phyloP scores from a whole-genome alignment of 108 stramenopile species.

The Stephanodiscus minutulus region DNA sequence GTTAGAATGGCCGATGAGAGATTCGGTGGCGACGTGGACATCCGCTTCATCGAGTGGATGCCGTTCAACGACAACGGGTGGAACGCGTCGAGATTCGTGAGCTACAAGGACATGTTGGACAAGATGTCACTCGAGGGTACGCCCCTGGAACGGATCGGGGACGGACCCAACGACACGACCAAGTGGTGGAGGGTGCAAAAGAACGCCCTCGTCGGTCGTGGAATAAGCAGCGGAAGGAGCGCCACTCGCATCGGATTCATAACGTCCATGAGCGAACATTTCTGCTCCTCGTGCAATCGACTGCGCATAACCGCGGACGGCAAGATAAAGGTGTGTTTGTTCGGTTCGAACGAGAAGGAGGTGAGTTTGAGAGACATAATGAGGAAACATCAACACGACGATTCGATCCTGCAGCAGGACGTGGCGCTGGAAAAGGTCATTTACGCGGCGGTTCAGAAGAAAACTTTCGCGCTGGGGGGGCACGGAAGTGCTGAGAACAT shows the following conservation, averaged over 20 bases:
- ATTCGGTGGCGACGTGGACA: slow-evolving; percentile 67
- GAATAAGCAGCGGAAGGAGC: background rate
- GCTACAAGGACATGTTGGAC: slow-evolving; percentile 85
- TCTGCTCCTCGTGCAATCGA: slow-evolving; percentile 97
- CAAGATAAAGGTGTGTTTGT: slow-evolving; percentile 95
- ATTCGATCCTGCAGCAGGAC: slow-evolving; percentile 22
- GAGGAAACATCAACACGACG: slow-evolving; percentile 54
- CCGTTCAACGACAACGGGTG: slow-evolving; percentile 97
- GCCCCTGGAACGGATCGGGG: slow-evolving; percentile 47
- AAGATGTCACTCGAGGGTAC: slow-evolving; percentile 15
- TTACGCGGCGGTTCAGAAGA: slow-evolving; percentile 77
- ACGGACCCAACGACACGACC: slow-evolving; percentile 95
- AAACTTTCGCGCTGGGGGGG: slow-evolving; percentile 89
- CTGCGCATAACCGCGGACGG: slow-evolving; percentile 98
- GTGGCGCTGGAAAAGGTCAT: slow-evolving; percentile 64
- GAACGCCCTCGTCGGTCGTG: slow-evolving; percentile 12
- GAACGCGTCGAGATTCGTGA: slow-evolving; percentile 76
- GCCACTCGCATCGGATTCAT: slow-evolving; percentile 91
- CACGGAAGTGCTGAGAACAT: slow-evolving; percentile 83
- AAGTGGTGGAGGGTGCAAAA: slow-evolving; percentile 88
- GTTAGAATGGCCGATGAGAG: slow-evolving; percentile 61
- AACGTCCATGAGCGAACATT: slow-evolving; percentile 97
- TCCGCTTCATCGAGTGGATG: slow-evolving; percentile 99
- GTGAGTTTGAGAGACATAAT: slow-evolving; percentile 87
- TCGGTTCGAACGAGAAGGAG: slow-evolving; percentile 84